Base-by-base conservation (phyloP, 768 basidiomycete genomes). In the Tylopilus subfusipes region DNA sequence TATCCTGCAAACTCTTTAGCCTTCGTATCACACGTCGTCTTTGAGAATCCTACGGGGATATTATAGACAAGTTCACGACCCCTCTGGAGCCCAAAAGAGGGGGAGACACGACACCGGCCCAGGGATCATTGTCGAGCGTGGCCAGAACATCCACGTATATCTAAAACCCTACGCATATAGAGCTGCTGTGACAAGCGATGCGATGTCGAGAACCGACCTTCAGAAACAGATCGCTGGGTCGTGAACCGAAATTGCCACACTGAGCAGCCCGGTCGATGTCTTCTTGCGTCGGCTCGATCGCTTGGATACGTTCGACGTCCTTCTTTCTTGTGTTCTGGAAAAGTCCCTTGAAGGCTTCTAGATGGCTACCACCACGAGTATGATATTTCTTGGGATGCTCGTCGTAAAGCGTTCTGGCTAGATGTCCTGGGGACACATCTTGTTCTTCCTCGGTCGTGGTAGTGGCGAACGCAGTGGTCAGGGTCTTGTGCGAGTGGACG, bases 71-170 rank as follows among this genome's bases (percentile, higher is more conserved):
- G 14, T 84, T 86, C 30, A 86, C 77, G 16, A 84, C 83, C 8
- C 83, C 84, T 14, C 78, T 80, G 10, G 78, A 76, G 2, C 79
- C 86, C 48, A 88, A 68, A n/a, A 88, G 72, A 9, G 82, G 75
- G 0, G 86, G 86, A 2, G 84, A 82, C 47, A 81, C 78, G 55
- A 85, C 71, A 11, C 81, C 81, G 2, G 78, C 76, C 56, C 82
- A 71, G 1, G 82, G 81, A 56, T 84, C 75, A 51, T 68, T 67
- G 22, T 85, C 77, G 1, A 89, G 72, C 2, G 78, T 78, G n/a
- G 75, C 75, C 19, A 88, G 69, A n/a, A 82, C 77, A 47, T 86
- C 82, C 36, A 76, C 71, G 57, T 85, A 88, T 49, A 88, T 80
- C 84, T 85, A 50, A 44, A 27, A 42, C 21, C n/a, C 19, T 27